Evolutionary conservation across 2,329 filamentous ascomycete genomes (phyloP).

Genomic region (Trichophyton equinum): DNA sequence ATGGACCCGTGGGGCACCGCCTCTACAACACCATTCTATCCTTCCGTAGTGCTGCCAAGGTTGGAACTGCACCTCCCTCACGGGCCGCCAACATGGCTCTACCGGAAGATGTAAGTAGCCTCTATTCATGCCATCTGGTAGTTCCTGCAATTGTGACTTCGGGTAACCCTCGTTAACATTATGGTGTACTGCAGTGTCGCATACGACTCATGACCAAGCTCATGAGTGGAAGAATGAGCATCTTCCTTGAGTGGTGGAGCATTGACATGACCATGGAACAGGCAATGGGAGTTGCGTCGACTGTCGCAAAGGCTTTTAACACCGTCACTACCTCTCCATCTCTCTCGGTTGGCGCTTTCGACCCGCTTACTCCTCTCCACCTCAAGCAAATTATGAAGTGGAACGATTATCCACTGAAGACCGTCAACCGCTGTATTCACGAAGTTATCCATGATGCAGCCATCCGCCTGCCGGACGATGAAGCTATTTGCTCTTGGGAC

Average conservation of each 20-base stretch:
- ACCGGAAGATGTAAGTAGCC: constrained; percentile 23
- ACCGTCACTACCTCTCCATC: constrained; percentile 35
- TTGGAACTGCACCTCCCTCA: constrained; percentile 13
- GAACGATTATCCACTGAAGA: constrained; percentile 34
- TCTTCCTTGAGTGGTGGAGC: constrained; percentile 30
- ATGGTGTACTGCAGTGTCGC: constrained; percentile 19
- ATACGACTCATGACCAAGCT: constrained; percentile 27
- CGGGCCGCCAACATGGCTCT: constrained; percentile 20
- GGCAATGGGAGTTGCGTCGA: constrained; percentile 37
- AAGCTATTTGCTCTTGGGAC: constrained; percentile 18
- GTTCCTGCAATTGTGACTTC: not conserved
- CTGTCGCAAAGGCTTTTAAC: constrained; percentile 42
- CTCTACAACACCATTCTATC: constrained; percentile 28
- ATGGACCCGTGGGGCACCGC: constrained; percentile 14
- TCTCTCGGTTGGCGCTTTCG: constrained; percentile 34
- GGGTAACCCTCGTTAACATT: not conserved
- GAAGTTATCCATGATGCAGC: constrained; percentile 26
- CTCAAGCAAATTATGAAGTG: constrained; percentile 43
- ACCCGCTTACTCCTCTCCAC: constrained; percentile 46
- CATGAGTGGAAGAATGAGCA: constrained; percentile 22
- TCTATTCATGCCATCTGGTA: not conserved
- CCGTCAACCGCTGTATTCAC: constrained; percentile 30
- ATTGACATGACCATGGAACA: constrained; percentile 27
- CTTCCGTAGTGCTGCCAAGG: constrained; percentile 22
- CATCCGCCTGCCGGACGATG: constrained; percentile 19